These are phyloP conservation scores for Bipolaris bicolor DNA, from an alignment of 2,329 filamentous ascomycete species.

Conservation along the genomic window DNA sequence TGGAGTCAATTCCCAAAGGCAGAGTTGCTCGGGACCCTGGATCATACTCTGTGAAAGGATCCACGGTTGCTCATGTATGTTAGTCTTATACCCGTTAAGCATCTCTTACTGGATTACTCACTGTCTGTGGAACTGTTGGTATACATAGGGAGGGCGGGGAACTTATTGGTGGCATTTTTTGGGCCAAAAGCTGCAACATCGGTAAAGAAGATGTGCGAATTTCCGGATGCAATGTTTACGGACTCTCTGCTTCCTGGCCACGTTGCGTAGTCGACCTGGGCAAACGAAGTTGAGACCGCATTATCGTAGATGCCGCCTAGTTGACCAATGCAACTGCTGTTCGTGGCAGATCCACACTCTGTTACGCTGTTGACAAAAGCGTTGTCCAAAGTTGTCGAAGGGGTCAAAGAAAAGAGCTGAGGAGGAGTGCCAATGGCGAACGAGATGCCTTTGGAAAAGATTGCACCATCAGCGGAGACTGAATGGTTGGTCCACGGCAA, in stretches of 20 bases:
- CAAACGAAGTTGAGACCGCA: constrained; percentile 23
- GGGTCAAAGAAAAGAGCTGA: constrained; percentile 25
- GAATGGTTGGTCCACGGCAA: constrained; percentile 27
- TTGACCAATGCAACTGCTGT: constrained; percentile 25
- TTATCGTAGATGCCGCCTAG: constrained; percentile 24
- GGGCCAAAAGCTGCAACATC: constrained; percentile 23
- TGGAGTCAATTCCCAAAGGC: constrained; percentile 22
- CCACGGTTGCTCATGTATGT: constrained; percentile 8
- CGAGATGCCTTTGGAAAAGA: constrained; percentile 23
- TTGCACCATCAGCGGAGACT: constrained; percentile 18
- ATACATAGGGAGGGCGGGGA: constrained; percentile 19
- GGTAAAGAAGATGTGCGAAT: constrained; percentile 24
- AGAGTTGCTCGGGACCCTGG: constrained; percentile 20
- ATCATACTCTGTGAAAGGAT: constrained; percentile 15
- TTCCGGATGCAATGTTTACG: constrained; percentile 15
- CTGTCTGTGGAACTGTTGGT: constrained; percentile 22
- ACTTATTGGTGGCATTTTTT: constrained; percentile 22
- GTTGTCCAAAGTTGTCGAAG: constrained; percentile 23
- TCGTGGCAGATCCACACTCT: constrained; percentile 22
- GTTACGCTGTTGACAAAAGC: constrained; percentile 23
- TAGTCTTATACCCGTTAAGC: neutral
- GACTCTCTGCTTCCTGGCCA: constrained; percentile 26
- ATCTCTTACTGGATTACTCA: constrained; percentile 8
- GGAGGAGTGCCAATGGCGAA: constrained; percentile 25
- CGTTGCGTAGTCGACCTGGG: constrained; percentile 17